Evolutionary conservation across 2,329 filamentous ascomycete genomes (phyloP), one percentile per base, ranked within the genome.

Genomic region (Lachnellula hyalina): DNA sequence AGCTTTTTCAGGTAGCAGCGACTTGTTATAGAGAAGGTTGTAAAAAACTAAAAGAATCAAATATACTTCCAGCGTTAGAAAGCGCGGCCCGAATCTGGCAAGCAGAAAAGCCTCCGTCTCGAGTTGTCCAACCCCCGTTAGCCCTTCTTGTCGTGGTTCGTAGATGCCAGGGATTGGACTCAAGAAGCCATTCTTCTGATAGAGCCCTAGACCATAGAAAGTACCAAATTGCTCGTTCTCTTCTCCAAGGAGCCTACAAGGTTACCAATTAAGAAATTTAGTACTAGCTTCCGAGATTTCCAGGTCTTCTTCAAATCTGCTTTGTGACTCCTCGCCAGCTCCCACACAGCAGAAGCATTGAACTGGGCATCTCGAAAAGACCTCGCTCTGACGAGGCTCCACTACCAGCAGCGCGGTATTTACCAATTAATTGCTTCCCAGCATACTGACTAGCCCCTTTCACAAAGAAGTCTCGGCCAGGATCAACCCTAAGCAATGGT

Each of bases 91-190:
- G 53, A 21, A 60, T 52, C 11, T 51, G 45, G n/a, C 47, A 49
- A 54, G 52, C 60, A 14, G 50, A 58, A 35, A 62, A 60, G 4
- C 44, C 50, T 3, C 54, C 41, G 28, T 57, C 55, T 9, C 21
- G 47, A 28, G 59, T 49, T 34, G 42, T 53, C 57, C 58, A 60
- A 1, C 49, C 55, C 36, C 53, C 57, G n/a, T 51, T 28, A 11
- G 14, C 19, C 45, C 49, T 55, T 41, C 47, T n/a, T 38, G 49
- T 36, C 32, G 42, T 2, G 57, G 55, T 48, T 62, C 47, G 35
- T 60, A 62, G 12, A 45, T 34, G 7, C 52, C 52, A 21, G 60
- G 19, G 49, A 58, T 62, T 9, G 54, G 58, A 38, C 57, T 51
- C 25, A 56, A 45, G 44, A 57, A 60, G 2, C 51, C 54, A 40